phyloP scores from a whole-genome alignment of 2,329 filamentous ascomycete species.

The Beauveria asiatica region DNA sequence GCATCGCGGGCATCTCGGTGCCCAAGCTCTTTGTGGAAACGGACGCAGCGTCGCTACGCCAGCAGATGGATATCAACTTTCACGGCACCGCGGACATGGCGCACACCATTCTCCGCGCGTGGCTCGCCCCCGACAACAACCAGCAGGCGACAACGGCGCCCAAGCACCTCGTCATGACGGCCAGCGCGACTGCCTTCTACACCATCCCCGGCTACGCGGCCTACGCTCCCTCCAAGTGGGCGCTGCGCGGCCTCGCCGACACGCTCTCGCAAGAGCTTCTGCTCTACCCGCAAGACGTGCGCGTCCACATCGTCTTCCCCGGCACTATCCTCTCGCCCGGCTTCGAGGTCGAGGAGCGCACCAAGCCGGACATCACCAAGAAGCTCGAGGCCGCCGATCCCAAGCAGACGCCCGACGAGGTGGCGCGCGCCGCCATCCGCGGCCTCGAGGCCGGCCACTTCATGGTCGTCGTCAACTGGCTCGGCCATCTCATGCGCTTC shows the following conservation, averaged over 20 bases:
- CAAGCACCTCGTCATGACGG: slow-evolving; percentile 82
- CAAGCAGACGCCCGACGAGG: slow-evolving; percentile 66
- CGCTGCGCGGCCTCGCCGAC: slow-evolving; percentile 75
- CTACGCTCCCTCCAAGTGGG: slow-evolving; percentile 79
- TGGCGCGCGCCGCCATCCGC: slow-evolving; percentile 60
- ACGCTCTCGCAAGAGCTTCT: slow-evolving; percentile 74
- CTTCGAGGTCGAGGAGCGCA: slow-evolving; percentile 62
- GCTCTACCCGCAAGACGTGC: slow-evolving; percentile 76
- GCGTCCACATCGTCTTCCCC: slow-evolving; percentile 74
- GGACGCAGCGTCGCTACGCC: slow-evolving; percentile 54
- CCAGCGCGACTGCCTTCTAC: slow-evolving; percentile 66
- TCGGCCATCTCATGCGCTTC: slow-evolving; percentile 66
- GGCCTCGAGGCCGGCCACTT: slow-evolving; percentile 76
- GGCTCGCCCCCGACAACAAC: slow-evolving; percentile 50
- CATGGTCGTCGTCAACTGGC: slow-evolving; percentile 64
- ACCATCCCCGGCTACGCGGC: slow-evolving; percentile 73
- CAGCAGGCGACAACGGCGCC: slow-evolving; percentile 29
- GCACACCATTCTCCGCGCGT: slow-evolving; percentile 66
- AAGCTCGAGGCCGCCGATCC: slow-evolving; percentile 77
- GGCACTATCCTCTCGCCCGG: slow-evolving; percentile 76
- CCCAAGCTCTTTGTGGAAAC: slow-evolving; percentile 74
- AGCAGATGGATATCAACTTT: slow-evolving; percentile 90
- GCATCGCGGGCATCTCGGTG: slow-evolving; percentile 66
- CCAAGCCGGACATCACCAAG: slow-evolving; percentile 73
- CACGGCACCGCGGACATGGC: slow-evolving; percentile 81